Base-by-base conservation (phyloP, 768 basidiomycete genomes). In the Suillus plorans region DNA sequence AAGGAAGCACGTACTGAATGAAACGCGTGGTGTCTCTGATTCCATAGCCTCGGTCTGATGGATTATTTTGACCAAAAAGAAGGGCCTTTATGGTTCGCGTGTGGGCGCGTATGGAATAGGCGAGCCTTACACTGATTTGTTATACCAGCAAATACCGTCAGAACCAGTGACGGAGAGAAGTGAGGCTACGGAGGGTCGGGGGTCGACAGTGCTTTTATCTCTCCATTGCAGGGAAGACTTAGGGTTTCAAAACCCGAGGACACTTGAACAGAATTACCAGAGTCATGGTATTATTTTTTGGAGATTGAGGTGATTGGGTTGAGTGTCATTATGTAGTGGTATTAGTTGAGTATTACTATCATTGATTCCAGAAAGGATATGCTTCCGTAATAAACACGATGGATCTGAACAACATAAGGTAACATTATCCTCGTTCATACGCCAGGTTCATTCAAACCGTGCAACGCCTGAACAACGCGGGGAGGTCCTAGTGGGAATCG, bases 1-100 rank as follows among this genome's bases (percentile, higher is more conserved):
- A 49, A 68, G 34, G 60, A 67, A 64, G 14, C 42, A 85, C 89
- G 61, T 65, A 92, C 91, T 92, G 83, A 91, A 93, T 37, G 91
- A 93, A 45, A 92, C 82, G 69, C 84, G 85, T 53, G 89, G 88
- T n/a, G 82, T 81, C 28, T 70, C 65, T 62, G 75, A 70, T 67
- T 86, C 80, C 82, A 85, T 76, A 12, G 25, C 36, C 12, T n/a
- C 53, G 5, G 53, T 18, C 12, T 41, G 16, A 59, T 59, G 39
- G 41, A 59, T 25, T 34, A 18, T 39, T 25, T 28, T 18, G 10
- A 22, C 14, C 41, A 41, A 28, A 20, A 4, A 3, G 18, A 42
- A 39, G 57, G 39, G 39, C 39, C 18, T 16, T 3, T 41, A 22
- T 39, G 22, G 37, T 25, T 16, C 37, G 22, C 57, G 57, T 31